Evolutionary conservation across 441 rosid genomes (phyloP).

Genomic region (Populus hybrid): DNA sequence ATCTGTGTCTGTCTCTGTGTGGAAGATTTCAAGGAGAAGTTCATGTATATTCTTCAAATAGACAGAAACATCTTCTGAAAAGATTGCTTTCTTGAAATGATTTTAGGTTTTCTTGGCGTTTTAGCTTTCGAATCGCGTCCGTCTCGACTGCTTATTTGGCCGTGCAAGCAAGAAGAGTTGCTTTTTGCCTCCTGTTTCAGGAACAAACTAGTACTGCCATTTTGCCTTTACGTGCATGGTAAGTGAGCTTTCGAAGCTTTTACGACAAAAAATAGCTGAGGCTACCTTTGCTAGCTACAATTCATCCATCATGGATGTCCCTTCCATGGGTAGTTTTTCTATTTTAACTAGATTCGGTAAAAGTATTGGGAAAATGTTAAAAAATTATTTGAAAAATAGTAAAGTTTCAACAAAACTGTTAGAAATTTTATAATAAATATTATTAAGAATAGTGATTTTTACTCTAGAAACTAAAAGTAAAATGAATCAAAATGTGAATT

Average conservation of each 20-base stretch:
- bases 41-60: neutral
- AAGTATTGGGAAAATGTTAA: no score
- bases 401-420: no score
- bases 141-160: constrained; percentile 20
- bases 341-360: no score
- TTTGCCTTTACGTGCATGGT: constrained; percentile 52
- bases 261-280: neutral
- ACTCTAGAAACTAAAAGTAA: no score
- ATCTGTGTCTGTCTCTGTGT: neutral
- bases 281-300: neutral
- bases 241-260: constrained; percentile 36
- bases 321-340: no score
- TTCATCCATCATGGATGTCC: neutral
- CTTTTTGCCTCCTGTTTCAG: constrained; percentile 42
- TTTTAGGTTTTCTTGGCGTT: constrained; percentile 6
- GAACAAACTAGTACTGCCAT: constrained; percentile 25
- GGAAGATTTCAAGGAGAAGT: neutral
- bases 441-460: no score
- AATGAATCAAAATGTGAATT: no score
- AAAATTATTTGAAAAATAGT: no score
- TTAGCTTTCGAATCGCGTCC: neutral
- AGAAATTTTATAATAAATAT: no score
- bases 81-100: neutral
- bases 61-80: constrained; percentile 27
- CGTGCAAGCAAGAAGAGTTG: constrained; percentile 44